Evolutionary conservation across 2,329 filamentous ascomycete species (phyloP), one percentile per base, ranked within the genome.

Genomic region (Nannizziopsis barbatae): DNA sequence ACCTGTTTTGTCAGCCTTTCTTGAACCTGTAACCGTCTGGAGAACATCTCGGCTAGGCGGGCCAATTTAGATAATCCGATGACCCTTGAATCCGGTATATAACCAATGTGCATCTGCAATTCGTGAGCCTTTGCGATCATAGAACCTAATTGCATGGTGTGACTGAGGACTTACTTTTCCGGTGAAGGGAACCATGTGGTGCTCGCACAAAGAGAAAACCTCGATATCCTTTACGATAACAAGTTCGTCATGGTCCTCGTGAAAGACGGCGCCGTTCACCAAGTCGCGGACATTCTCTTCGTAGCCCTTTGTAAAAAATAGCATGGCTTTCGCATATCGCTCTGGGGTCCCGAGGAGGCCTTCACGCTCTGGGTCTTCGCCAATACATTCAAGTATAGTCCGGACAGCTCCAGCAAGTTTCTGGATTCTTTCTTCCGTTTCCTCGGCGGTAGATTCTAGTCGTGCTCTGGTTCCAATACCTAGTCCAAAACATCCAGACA

Each of bases 181-280:
- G 2, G 79, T 90, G 61, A 98, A 98, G 0, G 92, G 92, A 6
- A 98, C 90, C 63, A 98, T 76, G 63, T 98, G 92, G 65, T 98
- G 92, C 71, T 98, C 92, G 72, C 92, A 98, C 38, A 96, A 73
- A 55, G 84, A 90, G 67, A 88, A 94, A 10, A 96, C 79, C 63
- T 95, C 89, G 60, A 98, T 96, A 61, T 96, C 89, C 70, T 94
- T 95, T 51, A 98, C 87, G 60, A 96, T 95, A 27, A 98, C 89
- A 71, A 98, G 78, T 68, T 98, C 92, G 61, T 95, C 92, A 62
- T 96, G 90, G 53, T 90, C 87, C 65, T 96, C 92, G 60, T 95
- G 84, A 69, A 98, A 98, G 47, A 96, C 85, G 14, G 92, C 92
- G 49, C 83, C 79, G 65, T 96, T 96, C 53, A 96, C 86, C 56